These are phyloP conservation scores for Camellia oleifera DNA, from an alignment of 179 eudicot genomes.

Conservation along the genomic window DNA sequence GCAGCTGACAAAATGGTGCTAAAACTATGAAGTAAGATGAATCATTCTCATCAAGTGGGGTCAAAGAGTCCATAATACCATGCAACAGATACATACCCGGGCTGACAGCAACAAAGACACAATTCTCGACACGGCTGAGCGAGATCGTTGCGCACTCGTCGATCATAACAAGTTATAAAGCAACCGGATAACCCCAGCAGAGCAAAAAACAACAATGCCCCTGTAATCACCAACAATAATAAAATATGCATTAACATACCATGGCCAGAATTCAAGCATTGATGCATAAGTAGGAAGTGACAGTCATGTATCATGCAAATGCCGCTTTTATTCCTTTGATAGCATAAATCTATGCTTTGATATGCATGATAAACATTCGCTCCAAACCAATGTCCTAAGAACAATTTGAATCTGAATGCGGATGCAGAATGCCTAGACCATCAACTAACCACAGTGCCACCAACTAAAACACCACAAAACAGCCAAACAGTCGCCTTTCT, in stretches of 20 bases:
- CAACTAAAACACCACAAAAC: not conserved
- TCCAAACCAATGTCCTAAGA: not conserved
- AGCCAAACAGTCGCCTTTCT: not conserved
- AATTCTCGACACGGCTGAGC: slow-evolving; percentile 95
- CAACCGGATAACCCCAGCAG: slow-evolving; percentile 92
- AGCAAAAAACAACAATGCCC: slow-evolving; percentile 87
- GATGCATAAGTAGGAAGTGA: not conserved
- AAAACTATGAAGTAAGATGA: not conserved
- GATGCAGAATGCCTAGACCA: not conserved
- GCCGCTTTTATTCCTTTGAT: not conserved
- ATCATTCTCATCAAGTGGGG: not conserved
- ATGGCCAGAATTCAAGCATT: not conserved
- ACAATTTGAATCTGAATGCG: not conserved
- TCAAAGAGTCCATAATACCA: not conserved
- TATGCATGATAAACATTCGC: not conserved
- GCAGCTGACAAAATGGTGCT: not conserved
- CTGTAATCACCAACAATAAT: slow-evolving; percentile 38
- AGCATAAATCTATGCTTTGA: not conserved
- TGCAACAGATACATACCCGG: slow-evolving; percentile 56
- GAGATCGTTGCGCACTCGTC: slow-evolving; percentile 86
- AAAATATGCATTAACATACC: not conserved
- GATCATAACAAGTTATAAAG: slow-evolving; percentile 91
- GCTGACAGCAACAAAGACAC: slow-evolving; percentile 95
- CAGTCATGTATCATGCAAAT: not conserved
- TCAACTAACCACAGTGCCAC: not conserved